Percentiles rank a stretch among this genome's conserved stretches.
Conservation (phyloP, 208 protist genomes). For the Trypanosoma mega region DNA sequence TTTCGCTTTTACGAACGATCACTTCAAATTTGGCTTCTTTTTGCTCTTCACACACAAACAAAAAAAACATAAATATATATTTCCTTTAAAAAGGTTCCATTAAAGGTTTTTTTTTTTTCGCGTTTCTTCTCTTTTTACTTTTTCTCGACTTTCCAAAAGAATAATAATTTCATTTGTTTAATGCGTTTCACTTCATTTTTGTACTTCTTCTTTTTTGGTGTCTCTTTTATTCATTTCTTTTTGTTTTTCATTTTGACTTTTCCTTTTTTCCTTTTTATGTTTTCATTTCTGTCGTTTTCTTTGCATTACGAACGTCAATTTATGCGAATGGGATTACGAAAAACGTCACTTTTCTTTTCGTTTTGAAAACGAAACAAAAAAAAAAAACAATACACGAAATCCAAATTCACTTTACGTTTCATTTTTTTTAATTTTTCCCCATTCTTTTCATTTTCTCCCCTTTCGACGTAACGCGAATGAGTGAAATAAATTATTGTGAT, state of each 20-base stretch:
- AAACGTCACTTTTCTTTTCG: no score
- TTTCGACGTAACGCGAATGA: no score
- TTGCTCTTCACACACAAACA: no score
- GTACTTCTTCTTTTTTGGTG: background rate
- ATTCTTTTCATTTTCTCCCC: no score
- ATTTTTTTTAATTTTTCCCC: no score
- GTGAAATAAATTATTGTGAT: no score
- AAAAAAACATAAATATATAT: slow-evolving; percentile 1
- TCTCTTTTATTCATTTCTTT: background rate
- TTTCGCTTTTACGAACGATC: background rate
- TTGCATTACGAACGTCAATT: no score
- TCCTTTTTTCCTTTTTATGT: background rate
- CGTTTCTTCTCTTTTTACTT: background rate
- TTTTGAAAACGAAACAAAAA: no score
- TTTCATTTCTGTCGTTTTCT: no score
- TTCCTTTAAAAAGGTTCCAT: background rate
- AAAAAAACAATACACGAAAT: no score
- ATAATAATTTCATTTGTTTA: background rate
- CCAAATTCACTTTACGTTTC: no score
- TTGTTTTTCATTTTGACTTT: background rate
- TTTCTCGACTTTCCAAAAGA: background rate
- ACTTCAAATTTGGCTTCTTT: background rate
- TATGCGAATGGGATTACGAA: no score
- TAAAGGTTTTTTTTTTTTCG: background rate
- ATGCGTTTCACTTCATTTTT: background rate